Evolutionary conservation across 2,329 filamentous ascomycete species (phyloP).

Genomic region (Diaporthe aspalathi): DNA sequence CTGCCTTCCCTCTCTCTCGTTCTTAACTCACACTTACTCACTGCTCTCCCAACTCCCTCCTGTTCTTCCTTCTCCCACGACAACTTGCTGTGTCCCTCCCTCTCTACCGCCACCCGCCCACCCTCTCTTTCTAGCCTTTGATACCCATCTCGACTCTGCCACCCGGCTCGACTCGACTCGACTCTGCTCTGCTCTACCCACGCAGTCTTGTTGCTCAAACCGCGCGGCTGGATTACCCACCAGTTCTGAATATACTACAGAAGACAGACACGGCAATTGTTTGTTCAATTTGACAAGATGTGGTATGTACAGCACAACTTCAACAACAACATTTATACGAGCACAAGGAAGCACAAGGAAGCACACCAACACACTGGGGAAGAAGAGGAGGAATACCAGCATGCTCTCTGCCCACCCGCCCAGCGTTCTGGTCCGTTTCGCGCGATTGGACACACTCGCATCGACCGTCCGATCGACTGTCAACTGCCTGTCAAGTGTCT

Average conservation of each 20-base stretch:
- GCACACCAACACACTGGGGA: neutral
- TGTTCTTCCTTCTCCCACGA: conserved; percentile 26
- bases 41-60: conserved; percentile 15
- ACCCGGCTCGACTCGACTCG: conserved; percentile 35
- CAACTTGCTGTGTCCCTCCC: conserved; percentile 33
- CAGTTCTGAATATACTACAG: conserved; percentile 19
- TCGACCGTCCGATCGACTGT: neutral
- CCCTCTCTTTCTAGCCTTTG: conserved; percentile 33
- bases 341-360: neutral
- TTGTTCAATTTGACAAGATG: conserved; percentile 48
- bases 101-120: conserved; percentile 5
- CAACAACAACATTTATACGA: too few species aligned
- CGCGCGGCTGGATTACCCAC: neutral
- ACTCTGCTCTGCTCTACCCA: too few species aligned
- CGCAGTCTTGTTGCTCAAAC: conserved; percentile 22
- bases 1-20: conserved; percentile 30
- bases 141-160: conserved; percentile 37
- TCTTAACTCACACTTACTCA: conserved; percentile 5
- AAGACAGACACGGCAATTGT: conserved; percentile 26
- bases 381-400: neutral
- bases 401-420: neutral
- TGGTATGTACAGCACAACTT: conserved; percentile 45
- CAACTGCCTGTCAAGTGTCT: neutral
- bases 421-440: neutral
- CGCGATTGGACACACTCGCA: neutral